Base-by-base conservation (phyloP, 352 stramenopile genomes). In the Globisporangium megalacanthum region DNA sequence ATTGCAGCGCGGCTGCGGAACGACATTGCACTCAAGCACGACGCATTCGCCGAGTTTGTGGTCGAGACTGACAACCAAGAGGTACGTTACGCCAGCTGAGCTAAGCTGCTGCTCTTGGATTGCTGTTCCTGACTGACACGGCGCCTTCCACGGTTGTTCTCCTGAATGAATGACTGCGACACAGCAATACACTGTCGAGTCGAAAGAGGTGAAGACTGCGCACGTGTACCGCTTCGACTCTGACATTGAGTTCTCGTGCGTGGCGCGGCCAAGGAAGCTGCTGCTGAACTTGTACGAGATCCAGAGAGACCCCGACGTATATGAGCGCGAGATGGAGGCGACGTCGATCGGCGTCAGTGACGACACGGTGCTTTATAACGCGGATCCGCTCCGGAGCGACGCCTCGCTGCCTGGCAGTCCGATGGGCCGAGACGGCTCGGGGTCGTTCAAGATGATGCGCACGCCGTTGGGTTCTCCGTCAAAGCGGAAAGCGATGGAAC, bases 191-290 rank as follows among this genome's bases (percentile, higher is more conserved):
- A 49, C 51, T 8, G 69, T 83, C 17, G 73, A 85, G 56, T 91
- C 80, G 0, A 90, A 91, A 58, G 78, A 89, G 44, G 57, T 87
- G 10, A 86, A 85, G 42, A 94, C 77, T 29, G 73, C 81, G 5
- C 80, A 92, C 49, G 79, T 94, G 19, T 94, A 92, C 65, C 82
- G 84, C 6, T 94, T 94, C 36, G 80, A 94, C 52, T 79, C 82
- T 0, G 84, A 94, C 46, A 64, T 77, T 13, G 78, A 89, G 61
- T 89, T 94, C 60, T 72, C 78, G 5, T 86, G 68, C 37, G 69
- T 86, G 19, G 68, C 70, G 11, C 76, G 84, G 5, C 84, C 84
- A 8, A 87, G 83, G 58, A 85, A 82, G 49, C 69, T 94, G 0
- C 71, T 72, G 1, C 50, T 94, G 56, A 90, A 70, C 37, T 75